Percentiles rank a stretch among this genome's conserved stretches.
Evolutionary conservation across 192 early-diverging fungal genomes (phyloP).

Genomic region (Podila epigama): DNA sequence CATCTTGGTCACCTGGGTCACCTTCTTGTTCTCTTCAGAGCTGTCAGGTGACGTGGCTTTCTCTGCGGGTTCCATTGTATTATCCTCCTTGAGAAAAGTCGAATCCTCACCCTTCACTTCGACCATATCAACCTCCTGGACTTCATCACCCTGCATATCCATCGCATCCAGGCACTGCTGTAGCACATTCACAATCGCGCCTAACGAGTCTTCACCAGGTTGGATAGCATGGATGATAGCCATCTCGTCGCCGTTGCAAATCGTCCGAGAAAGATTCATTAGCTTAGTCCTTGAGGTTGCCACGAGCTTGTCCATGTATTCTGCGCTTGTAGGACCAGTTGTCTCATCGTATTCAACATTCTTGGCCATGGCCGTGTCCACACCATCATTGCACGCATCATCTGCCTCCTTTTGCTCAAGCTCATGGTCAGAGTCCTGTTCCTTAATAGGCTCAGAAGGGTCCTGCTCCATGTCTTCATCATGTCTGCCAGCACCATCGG

Average conservation of each 20-base stretch:
- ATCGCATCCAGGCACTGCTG: slow-evolving; percentile 17
- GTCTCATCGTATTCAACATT: neutral
- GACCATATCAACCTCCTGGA: neutral
- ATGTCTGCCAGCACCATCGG: neutral
- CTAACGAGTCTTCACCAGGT: neutral
- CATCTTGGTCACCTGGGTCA: neutral
- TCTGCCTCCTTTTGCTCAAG: neutral
- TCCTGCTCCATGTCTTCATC: slow-evolving; percentile 22
- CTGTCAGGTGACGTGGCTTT: neutral
- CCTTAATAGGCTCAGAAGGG: neutral
- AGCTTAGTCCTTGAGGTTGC: slow-evolving; percentile 17
- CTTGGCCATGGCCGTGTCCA: slow-evolving; percentile 1
- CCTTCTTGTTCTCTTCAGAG: neutral
- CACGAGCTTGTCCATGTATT: slow-evolving; percentile 16
- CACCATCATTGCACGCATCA: neutral
- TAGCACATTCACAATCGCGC: slow-evolving; percentile 5
- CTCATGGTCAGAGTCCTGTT: neutral
- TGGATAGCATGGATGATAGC: slow-evolving; percentile 16
- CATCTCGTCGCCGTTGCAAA: slow-evolving; percentile 11
- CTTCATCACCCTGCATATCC: slow-evolving; percentile 9
- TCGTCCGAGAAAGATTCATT: slow-evolving; percentile 9
- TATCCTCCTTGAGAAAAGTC: neutral
- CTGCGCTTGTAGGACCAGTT: slow-evolving; percentile 8
- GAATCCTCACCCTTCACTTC: neutral
- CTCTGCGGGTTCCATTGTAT: neutral